Conservation (phyloP, 306 rosid genomes). For the Prinsepia uniflora region DNA sequence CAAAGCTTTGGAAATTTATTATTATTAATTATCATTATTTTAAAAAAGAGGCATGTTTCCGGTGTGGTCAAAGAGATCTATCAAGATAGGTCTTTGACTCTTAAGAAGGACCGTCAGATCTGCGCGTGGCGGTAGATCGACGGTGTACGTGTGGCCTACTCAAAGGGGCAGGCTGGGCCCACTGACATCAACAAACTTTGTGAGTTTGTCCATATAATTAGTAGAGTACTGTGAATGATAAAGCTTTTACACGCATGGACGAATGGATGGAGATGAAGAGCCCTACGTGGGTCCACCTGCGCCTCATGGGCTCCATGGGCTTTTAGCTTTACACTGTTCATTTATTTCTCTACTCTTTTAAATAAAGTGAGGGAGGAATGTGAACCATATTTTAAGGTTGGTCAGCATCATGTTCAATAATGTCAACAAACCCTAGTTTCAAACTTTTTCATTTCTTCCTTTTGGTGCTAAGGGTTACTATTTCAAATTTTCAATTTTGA, state of each 20-base stretch:
- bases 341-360: background rate
- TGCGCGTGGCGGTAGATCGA: slow-evolving; percentile 7
- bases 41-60: slow-evolving; percentile 32
- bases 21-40: background rate
- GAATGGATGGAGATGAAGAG: background rate
- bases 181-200: slow-evolving; percentile 36
- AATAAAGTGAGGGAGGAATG: background rate
- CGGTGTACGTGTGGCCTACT: slow-evolving; percentile 18
- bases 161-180: slow-evolving; percentile 29
- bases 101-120: slow-evolving; percentile 27
- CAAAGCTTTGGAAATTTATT: slow-evolving; percentile 51
- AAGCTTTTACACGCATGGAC: slow-evolving; percentile 13
- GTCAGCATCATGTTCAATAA: background rate
- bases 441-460: background rate
- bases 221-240: background rate
- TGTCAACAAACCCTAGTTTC: background rate
- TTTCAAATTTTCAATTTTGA: too few relatives aligned
- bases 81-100: slow-evolving; percentile 58
- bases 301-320: background rate
- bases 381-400: background rate
- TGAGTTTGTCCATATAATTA: slow-evolving; percentile 5
- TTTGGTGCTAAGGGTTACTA: too few relatives aligned
- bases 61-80: slow-evolving; percentile 50
- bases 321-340: background rate
- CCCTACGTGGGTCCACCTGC: slow-evolving; percentile 4